Evolutionary conservation across 23 red algal genomes (phyloP), one percentile per base, ranked within the genome.

Genomic region (Cyanidium caldarium): DNA sequence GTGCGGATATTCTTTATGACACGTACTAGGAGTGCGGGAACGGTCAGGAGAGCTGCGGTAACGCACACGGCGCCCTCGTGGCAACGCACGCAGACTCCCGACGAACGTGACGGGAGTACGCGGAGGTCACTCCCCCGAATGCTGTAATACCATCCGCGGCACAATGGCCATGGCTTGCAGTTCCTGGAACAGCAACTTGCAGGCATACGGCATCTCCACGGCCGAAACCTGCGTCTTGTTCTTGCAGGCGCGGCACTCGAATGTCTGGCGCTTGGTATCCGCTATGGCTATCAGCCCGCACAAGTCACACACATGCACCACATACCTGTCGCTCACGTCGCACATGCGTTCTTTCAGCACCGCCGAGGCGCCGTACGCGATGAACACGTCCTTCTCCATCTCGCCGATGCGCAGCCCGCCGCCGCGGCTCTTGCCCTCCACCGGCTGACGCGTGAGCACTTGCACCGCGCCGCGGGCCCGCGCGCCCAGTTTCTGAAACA

Each of bases 161-260:
- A 83, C 92, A 77, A 98, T 83, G 28, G 68, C 72, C 92, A 98
- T 98, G 37, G 84, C 77, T 78, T 84, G 85, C 13, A 98, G 58
- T 68, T 98, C 92, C 81, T 98, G 92, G 78, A 98, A 98, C 2
- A 98, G 56, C 14, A 98, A 65, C 46, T 98, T 98, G 75, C 84
- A 88, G 3, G 92, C 92, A 75, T 98, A 98, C 44, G 92, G 92
- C 39, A 98, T 86, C 39, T 83, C 81, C 5, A 88, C 79, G 44
- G 87, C 83, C 13, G 84, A 79, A 36, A 98, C 85, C 29, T 72
- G 66, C 3, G 92, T 98, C 66, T 80, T 88, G 61, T 98, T 98
- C 42, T 86, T 86, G 45, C 92, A 98, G 2, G 72, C 74, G 2
- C 92, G 74, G 68, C 92, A 98, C 39, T 80, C 72, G 44, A 98